Evolutionary conservation across 805 yeast genomes (phyloP), one percentile per base, ranked within the genome.

Genomic region (Debaryomyces prosopidis): DNA sequence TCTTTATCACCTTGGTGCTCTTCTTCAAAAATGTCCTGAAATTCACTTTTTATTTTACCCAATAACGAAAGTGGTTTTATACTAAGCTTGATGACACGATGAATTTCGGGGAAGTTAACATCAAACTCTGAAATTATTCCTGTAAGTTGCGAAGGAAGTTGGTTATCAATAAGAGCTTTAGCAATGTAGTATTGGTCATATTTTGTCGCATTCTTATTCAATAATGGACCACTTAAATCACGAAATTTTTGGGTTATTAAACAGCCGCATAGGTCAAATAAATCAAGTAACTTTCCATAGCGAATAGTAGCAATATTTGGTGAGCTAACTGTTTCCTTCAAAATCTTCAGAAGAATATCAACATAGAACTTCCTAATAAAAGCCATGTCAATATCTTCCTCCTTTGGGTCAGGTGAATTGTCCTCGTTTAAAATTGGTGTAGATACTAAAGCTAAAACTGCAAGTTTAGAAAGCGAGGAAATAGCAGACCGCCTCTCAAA

Each of bases 301-400:
- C 79, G 65, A 1, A 60, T 53, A n/a, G 69, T 63, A 12, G 80
- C 68, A 3, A 66, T 50, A 1, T 65, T 65, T 3, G 51, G 47
- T 10, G 54, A 39, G 6, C 42, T 23, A 14, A 65, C 63, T 0
- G 81, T 67, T 3, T 84, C 89, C 42, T 75, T 80, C 37, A 89
- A 57, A 0, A 82, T 81, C 50, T 82, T 86, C 30, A 80, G 71
- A 3, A 89, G 63, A 0, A 83, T 74, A 50, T 90, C 96, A 17
- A 82, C 77, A 1, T 88, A 79, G 58, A 85, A 87, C 54, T 81
- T 84, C 46, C 97, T 69, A 23, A 89, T 82, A 56, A 85, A 83
- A 0, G 81, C 72, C 78, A 89, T 76, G 49, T 86, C 90, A 0
- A 84, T 79, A 57, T 86, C 89, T 36, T 78, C 81, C 12, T 69